Conservation (phyloP, 352 stramenopile genomes). For the Pythium biforme region DNA sequence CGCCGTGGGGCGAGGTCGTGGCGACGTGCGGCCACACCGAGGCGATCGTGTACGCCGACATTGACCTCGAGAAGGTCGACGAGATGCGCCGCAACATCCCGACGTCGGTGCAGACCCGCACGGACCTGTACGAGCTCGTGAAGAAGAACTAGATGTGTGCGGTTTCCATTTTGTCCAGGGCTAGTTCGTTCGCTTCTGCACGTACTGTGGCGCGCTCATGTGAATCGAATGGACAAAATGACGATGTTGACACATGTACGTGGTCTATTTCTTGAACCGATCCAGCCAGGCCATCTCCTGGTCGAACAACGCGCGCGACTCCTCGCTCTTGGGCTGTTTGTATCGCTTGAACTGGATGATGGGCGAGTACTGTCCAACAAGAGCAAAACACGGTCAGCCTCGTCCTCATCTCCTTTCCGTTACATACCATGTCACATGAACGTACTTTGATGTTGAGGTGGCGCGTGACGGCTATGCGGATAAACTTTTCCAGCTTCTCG, state of each 20-base stretch:
- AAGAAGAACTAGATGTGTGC: constrained; percentile 53
- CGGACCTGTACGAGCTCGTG: constrained; percentile 94
- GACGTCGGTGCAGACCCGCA: constrained; percentile 92
- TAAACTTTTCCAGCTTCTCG: constrained; percentile 59
- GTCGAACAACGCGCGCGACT: constrained; percentile 62
- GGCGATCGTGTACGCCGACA: constrained; percentile 94
- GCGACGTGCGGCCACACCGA: constrained; percentile 93
- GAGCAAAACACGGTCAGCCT: not conserved
- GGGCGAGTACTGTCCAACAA: constrained; percentile 54
- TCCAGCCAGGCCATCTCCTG: constrained; percentile 80
- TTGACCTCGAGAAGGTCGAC: constrained; percentile 93
- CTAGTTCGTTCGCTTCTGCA: too few relatives aligned
- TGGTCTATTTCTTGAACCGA: constrained; percentile 32
- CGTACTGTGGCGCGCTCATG: too few relatives aligned
- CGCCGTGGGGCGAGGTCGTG: constrained; percentile 97
- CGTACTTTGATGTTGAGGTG: constrained; percentile 81
- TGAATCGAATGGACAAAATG: constrained; percentile 2
- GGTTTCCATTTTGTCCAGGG: too few relatives aligned
- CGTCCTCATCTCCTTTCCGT: too few relatives aligned
- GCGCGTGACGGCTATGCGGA: constrained; percentile 66
- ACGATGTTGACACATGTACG: not conserved
- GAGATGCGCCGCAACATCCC: constrained; percentile 97
- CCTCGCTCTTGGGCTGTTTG: constrained; percentile 59
- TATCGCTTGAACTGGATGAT: constrained; percentile 78
- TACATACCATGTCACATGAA: not conserved